Conservation (phyloP, 129 eudicot species). For the Artemisia annua region DNA sequence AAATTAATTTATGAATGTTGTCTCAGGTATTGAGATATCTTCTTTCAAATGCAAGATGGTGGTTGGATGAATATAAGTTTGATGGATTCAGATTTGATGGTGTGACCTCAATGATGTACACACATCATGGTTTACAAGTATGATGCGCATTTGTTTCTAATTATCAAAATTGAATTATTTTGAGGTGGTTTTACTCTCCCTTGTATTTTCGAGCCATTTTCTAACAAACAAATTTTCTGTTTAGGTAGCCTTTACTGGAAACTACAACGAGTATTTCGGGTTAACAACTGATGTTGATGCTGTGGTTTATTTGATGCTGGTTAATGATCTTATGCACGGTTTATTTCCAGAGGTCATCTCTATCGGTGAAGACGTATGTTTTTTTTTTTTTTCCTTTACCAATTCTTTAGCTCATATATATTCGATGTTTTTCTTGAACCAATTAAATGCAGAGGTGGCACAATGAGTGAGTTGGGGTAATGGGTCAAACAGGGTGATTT, state of each 20-base stretch:
- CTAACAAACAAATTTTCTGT: not conserved
- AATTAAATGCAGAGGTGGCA: too few relatives aligned
- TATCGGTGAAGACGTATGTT: slow-evolving; percentile 94
- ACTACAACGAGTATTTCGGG: slow-evolving; percentile 92
- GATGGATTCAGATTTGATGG: slow-evolving; percentile 99
- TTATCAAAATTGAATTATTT: not conserved
- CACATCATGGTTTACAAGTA: slow-evolving; percentile 97
- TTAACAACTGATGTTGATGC: slow-evolving; percentile 94
- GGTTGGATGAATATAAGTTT: slow-evolving; percentile 97
- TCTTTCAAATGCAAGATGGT: slow-evolving; percentile 99
- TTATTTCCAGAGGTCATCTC: slow-evolving; percentile 82
- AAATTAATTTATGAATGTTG: slow-evolving; percentile 11
- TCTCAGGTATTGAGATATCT: slow-evolving; percentile 88
- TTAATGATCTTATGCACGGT: slow-evolving; percentile 91
- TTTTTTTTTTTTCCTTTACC: slow-evolving; percentile 1
- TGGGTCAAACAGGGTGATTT: not conserved
- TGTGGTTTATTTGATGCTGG: slow-evolving; percentile 91
- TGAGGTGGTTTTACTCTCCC: not conserved
- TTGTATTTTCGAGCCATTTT: slow-evolving; percentile 10
- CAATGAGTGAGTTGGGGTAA: not conserved
- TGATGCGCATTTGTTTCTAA: slow-evolving; percentile 10
- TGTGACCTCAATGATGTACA: slow-evolving; percentile 99
- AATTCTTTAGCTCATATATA: not conserved
- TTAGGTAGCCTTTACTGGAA: slow-evolving; percentile 90
- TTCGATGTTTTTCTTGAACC: not conserved